phyloP scores from a whole-genome alignment of 495 filamentous ascomycete species.

The Annulohypoxylon bovei region DNA sequence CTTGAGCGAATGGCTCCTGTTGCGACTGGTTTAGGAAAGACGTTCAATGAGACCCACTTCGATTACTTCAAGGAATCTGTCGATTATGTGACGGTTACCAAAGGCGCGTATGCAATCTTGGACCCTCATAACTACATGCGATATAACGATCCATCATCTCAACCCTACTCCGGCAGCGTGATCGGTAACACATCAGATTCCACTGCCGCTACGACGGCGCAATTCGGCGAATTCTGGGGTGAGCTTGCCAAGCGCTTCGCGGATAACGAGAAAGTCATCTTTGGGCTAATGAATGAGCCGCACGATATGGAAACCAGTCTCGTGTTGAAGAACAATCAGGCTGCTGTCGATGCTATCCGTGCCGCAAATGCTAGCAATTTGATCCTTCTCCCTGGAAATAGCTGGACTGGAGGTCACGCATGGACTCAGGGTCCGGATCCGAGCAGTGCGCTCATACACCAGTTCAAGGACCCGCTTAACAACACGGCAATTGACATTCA shows the following conservation, averaged over 20 bases:
- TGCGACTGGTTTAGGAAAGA: slow-evolving; percentile 58
- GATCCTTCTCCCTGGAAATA: slow-evolving; percentile 61
- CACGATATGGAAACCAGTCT: slow-evolving; percentile 61
- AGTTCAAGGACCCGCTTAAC: slow-evolving; percentile 57
- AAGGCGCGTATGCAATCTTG: slow-evolving; percentile 61
- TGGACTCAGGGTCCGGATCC: slow-evolving; percentile 60
- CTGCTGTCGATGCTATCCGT: slow-evolving; percentile 61
- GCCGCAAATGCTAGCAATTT: slow-evolving; percentile 54
- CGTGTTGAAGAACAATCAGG: slow-evolving; percentile 60
- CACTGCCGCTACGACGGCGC: slow-evolving; percentile 56
- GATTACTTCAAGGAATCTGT: slow-evolving; percentile 59
- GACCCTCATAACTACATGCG: slow-evolving; percentile 68
- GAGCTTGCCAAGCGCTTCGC: slow-evolving; percentile 60
- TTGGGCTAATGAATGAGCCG: slow-evolving; percentile 61
- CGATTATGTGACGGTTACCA: slow-evolving; percentile 62
- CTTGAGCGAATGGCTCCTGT: slow-evolving; percentile 65
- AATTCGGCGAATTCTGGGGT: slow-evolving; percentile 64
- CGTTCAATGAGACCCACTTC: slow-evolving; percentile 64
- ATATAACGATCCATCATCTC: slow-evolving; percentile 62
- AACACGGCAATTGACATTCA: slow-evolving; percentile 65
- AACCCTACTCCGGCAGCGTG: slow-evolving; percentile 60
- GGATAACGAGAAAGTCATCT: slow-evolving; percentile 62
- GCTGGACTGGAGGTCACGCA: slow-evolving; percentile 59
- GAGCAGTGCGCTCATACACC: slow-evolving; percentile 53
- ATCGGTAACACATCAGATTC: slow-evolving; percentile 59